Evolutionary conservation across 2,329 filamentous ascomycete genomes (phyloP).

Genomic region (Blumeria hordei): DNA sequence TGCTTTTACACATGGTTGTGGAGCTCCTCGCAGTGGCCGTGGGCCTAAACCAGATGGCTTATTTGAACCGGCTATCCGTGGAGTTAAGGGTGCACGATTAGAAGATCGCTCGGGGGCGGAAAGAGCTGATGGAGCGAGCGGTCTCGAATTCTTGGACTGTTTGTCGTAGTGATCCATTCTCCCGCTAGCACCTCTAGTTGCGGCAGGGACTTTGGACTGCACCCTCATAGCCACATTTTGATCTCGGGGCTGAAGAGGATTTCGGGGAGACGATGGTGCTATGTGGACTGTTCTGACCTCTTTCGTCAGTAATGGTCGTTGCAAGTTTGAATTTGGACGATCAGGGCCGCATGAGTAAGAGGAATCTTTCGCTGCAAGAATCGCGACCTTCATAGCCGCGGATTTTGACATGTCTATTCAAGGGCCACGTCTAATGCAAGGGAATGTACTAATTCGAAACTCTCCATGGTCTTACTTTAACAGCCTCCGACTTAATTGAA

Average conservation of each 20-base stretch:
- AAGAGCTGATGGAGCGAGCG: conserved; percentile 41
- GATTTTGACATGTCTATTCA: neutral
- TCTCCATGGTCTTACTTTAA: too few species aligned
- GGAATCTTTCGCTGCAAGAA: neutral
- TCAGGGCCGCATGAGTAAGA: neutral
- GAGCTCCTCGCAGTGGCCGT: conserved; percentile 27
- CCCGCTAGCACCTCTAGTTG: conserved; percentile 10
- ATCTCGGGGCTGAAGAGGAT: conserved; percentile 10
- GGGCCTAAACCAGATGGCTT: conserved; percentile 11
- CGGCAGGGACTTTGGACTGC: conserved; percentile 13
- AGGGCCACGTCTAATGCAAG: too few species aligned
- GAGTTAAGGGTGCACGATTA: conserved; percentile 30
- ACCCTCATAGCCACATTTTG: conserved; percentile 23
- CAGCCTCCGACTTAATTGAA: too few species aligned
- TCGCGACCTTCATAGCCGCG: neutral
- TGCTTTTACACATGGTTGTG: conserved; percentile 4
- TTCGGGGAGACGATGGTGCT: neutral
- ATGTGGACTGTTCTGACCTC: neutral
- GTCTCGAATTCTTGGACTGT: conserved; percentile 22
- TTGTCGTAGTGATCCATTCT: conserved; percentile 25
- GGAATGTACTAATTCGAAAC: too few species aligned
- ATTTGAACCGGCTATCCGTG: conserved; percentile 24
- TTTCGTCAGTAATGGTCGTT: neutral
- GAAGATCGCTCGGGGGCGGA: conserved; percentile 31
- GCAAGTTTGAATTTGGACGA: neutral